Evolutionary conservation across 192 early-diverging fungal species (phyloP).

Genomic region (Backusella parvicylindrica): DNA sequence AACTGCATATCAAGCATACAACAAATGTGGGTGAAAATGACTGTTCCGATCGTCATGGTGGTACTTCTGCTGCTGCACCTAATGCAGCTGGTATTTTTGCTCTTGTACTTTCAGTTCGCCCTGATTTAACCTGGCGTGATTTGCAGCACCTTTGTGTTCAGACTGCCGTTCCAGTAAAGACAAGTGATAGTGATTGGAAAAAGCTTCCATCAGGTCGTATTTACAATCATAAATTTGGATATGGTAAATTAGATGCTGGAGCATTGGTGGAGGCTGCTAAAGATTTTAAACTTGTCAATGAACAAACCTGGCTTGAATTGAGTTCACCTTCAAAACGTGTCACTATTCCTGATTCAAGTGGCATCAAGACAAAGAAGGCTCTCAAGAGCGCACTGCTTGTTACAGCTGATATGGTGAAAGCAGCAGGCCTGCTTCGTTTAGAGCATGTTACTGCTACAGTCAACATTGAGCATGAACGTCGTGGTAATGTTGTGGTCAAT

Average conservation of each 20-base stretch:
- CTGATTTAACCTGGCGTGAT: slow-evolving; percentile 90
- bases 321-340: slow-evolving; percentile 39
- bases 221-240: slow-evolving; percentile 91
- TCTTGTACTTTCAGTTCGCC: slow-evolving; percentile 67
- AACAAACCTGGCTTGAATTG: slow-evolving; percentile 54
- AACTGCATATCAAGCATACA: slow-evolving; percentile 48
- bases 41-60: slow-evolving; percentile 75
- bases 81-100: slow-evolving; percentile 85
- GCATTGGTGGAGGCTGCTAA: slow-evolving; percentile 73
- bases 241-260: slow-evolving; percentile 83
- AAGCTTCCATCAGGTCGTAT: slow-evolving; percentile 58
- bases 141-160: slow-evolving; percentile 80
- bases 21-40: slow-evolving; percentile 69
- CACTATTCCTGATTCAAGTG: slow-evolving; percentile 55
- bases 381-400: slow-evolving; percentile 41
- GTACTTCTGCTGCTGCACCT: slow-evolving; percentile 92
- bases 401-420: slow-evolving; percentile 50
- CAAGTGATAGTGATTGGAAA: slow-evolving; percentile 68
- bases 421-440: slow-evolving; percentile 52
- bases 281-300: slow-evolving; percentile 54
- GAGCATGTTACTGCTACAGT: slow-evolving; percentile 89
- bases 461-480: slow-evolving; percentile 64
- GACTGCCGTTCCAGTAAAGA: slow-evolving; percentile 67
- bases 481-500: slow-evolving; percentile 79
- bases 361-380: slow-evolving; percentile 23